These are phyloP conservation scores for Xylariaceae sp. DNA, from an alignment of 2,329 filamentous ascomycete species.

Conservation along the genomic window DNA sequence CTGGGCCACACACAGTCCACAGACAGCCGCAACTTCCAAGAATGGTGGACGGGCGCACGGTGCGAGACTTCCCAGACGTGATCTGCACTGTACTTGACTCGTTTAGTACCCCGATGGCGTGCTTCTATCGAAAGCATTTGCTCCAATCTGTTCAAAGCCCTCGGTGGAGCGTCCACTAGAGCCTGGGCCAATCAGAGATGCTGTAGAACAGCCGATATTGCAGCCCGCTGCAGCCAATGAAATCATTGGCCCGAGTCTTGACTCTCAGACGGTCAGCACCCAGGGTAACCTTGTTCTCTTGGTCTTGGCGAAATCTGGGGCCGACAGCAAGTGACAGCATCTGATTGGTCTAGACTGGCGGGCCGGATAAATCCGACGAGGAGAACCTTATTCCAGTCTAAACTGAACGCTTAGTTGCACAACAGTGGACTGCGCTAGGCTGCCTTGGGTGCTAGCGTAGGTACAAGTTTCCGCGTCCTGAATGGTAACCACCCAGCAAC, in stretches of 20 bases:
- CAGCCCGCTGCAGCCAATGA: constrained; percentile 9
- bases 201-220: constrained; percentile 13
- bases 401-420: constrained; percentile 1
- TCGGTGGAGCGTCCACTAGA: not conserved
- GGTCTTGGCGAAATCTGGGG: constrained; percentile 10
- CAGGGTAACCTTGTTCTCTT: constrained; percentile 5
- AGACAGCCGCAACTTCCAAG: not conserved
- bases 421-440: constrained; percentile 11
- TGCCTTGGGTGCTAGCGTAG: not conserved
- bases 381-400: constrained; percentile 5
- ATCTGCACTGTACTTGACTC: constrained; percentile 16
- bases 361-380: constrained; percentile 15
- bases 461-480: not conserved
- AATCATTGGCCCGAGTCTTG: constrained; percentile 8
- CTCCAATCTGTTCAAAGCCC: constrained; percentile 10
- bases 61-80: not conserved
- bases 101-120: constrained; percentile 1
- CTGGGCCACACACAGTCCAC: constrained; percentile 4
- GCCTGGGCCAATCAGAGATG: constrained; percentile 13
- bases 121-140: constrained; percentile 5
- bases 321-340: not conserved
- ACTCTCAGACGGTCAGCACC: not conserved
- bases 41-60: not conserved
- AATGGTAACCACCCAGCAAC: not conserved
- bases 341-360: constrained; percentile 11